A percentile compares a stretch with the other conserved stretches of the same genome.
Conservation (phyloP, 495 filamentous ascomycete genomes). For the Aspergillus cristatus region DNA sequence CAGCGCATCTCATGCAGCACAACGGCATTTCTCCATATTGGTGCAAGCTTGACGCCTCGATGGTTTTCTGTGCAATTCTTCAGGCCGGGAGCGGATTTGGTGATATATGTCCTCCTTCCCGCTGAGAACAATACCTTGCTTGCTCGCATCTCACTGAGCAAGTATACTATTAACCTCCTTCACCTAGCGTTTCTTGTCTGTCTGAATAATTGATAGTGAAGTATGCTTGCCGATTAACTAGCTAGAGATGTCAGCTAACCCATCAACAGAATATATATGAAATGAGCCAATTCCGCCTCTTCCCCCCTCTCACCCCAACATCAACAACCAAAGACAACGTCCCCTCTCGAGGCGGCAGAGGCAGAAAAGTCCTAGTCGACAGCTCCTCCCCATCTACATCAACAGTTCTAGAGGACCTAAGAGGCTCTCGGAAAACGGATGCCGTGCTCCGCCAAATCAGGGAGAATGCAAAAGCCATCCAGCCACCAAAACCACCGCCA, state of each 20-base stretch:
- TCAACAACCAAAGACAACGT: conserved; percentile 26
- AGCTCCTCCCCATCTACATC: conserved; percentile 13
- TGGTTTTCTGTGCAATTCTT: conserved; percentile 1
- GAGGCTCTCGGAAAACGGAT: conserved; percentile 23
- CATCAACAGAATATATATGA: not conserved
- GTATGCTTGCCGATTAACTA: not conserved
- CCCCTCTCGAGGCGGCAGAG: too few species aligned
- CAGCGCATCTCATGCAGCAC: conserved; percentile 8
- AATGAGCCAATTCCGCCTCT: conserved; percentile 45
- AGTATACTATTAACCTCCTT: too few species aligned
- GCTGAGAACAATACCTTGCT: too few species aligned
- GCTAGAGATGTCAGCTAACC: not conserved
- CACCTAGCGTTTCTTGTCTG: too few species aligned
- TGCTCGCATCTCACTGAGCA: too few species aligned
- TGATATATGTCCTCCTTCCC: too few species aligned
- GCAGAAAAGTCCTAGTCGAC: too few species aligned
- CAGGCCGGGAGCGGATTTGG: not conserved
- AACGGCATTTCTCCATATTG: conserved; percentile 13
- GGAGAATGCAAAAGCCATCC: conserved; percentile 26
- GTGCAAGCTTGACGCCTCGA: conserved; percentile 11
- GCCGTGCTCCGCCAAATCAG: conserved; percentile 32
- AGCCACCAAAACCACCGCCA: conserved; percentile 17
- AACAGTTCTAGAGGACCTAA: conserved; percentile 31
- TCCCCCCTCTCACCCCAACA: conserved; percentile 40
- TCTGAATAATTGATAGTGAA: too few species aligned